A percentile compares a stretch with the other conserved stretches of the same genome.
phyloP scores from a whole-genome alignment of 2,329 filamentous ascomycete genomes.

The Lecanicillium sp. region DNA sequence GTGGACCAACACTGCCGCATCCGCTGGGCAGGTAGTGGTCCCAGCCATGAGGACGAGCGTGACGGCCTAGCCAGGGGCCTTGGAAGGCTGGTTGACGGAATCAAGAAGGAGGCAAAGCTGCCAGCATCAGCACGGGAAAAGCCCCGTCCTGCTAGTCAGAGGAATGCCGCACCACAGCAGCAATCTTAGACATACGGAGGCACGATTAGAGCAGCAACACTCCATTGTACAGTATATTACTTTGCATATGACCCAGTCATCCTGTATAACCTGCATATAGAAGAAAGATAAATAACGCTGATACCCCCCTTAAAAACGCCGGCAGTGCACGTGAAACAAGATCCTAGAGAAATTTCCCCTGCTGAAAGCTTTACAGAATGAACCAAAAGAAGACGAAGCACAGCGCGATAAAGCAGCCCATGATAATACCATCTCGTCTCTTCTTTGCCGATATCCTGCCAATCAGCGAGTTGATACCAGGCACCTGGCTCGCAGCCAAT shows the following conservation, averaged over 20 bases:
- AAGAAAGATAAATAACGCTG: conserved; percentile 25
- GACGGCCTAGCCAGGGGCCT: conserved; percentile 58
- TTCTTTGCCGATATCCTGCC: conserved; percentile 90
- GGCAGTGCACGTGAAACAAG: conserved; percentile 4
- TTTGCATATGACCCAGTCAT: neutral
- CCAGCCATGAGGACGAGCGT: conserved; percentile 56
- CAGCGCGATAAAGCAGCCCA: conserved; percentile 83
- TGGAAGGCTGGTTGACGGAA: conserved; percentile 53
- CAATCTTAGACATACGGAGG: neutral
- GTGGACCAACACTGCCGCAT: conserved; percentile 83
- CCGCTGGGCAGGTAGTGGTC: conserved; percentile 83
- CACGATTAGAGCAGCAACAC: neutral
- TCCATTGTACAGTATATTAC: conserved; percentile 8
- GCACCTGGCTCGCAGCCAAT: conserved; percentile 80
- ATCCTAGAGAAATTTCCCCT: neutral
- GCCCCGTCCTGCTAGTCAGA: conserved; percentile 10
- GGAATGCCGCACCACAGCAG: neutral
- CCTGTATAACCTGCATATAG: conserved; percentile 4
- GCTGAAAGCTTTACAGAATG: conserved; percentile 33
- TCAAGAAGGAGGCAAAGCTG: conserved; percentile 27
- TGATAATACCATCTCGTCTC: conserved; percentile 86
- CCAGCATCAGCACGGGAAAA: conserved; percentile 26
- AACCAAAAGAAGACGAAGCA: conserved; percentile 86
- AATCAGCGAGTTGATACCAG: conserved; percentile 87
- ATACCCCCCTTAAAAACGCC: conserved; percentile 27